These are phyloP conservation scores for Penicillium digitatum DNA, from an alignment of 2,329 filamentous ascomycete genomes.

Conservation along the genomic window DNA sequence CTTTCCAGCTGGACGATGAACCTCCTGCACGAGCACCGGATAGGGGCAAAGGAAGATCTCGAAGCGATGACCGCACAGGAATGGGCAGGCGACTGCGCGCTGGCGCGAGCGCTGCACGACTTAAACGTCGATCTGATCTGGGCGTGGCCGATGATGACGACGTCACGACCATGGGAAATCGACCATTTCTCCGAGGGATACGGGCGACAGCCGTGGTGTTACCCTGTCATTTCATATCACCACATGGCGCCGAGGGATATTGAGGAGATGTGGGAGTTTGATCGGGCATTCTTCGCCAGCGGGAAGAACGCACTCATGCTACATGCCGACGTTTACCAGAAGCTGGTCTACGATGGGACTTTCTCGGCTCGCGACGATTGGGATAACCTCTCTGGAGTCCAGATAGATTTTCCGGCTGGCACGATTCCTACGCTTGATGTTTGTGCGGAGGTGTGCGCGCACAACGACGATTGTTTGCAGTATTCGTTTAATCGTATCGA, in stretches of 20 bases:
- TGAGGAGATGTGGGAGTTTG: conserved; percentile 42
- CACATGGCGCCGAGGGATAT: conserved; percentile 44
- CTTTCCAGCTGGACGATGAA: conserved; percentile 48
- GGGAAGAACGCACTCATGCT: conserved; percentile 33
- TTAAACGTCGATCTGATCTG: conserved; percentile 42
- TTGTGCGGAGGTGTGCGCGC: conserved; percentile 24
- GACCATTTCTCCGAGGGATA: conserved; percentile 38
- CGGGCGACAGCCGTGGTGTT: conserved; percentile 46
- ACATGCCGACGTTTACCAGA: conserved; percentile 28
- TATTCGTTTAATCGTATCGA: conserved; percentile 22
- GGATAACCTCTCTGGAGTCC: conserved; percentile 23
- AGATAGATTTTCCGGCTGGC: conserved; percentile 17
- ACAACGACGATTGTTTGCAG: conserved; percentile 26
- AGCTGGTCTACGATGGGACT: conserved; percentile 17
- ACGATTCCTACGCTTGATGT: conserved; percentile 13
- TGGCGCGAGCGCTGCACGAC: conserved; percentile 44
- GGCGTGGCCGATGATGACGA: conserved; percentile 46
- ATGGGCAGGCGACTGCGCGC: conserved; percentile 48
- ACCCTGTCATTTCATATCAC: conserved; percentile 48
- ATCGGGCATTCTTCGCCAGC: conserved; percentile 53
- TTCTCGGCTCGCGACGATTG: conserved; percentile 18
- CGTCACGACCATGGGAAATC: conserved; percentile 38
- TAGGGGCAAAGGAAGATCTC: conserved; percentile 39
- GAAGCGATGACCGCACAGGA: conserved; percentile 42
- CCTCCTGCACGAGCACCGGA: conserved; percentile 35